phyloP scores from a whole-genome alignment of 164 flowering plant species.

The Chimonanthus salicifolius region DNA sequence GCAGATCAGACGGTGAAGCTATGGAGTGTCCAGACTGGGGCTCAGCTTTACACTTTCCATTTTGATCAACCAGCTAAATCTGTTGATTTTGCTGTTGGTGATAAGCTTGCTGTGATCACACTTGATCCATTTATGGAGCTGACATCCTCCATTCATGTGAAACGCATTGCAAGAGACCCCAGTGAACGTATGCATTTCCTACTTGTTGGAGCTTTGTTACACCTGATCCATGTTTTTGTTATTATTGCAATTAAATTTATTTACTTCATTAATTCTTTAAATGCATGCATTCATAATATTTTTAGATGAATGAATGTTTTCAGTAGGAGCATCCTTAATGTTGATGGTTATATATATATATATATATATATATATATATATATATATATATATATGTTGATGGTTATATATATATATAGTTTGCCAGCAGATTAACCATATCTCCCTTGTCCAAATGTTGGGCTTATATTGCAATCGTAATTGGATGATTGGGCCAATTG shows the following conservation, averaged over 20 bases:
- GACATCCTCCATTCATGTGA: conserved; percentile 78
- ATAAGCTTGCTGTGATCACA: conserved; percentile 77
- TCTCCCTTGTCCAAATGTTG: no score
- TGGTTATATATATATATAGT: no score
- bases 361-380: no score
- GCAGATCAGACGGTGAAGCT: conserved; percentile 84
- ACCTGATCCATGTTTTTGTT: no score
- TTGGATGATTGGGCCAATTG: no score
- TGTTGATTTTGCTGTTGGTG: conserved; percentile 75
- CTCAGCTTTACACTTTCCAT: conserved; percentile 51
- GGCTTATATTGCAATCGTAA: no score
- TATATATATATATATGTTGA: no score
- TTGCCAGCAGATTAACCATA: no score
- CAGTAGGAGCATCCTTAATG: no score
- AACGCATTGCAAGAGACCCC: conserved; percentile 59
- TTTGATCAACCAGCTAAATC: conserved; percentile 78
- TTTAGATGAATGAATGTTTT: no score
- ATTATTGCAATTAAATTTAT: neutral
- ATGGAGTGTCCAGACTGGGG: conserved; percentile 73
- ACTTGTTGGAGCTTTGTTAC: neutral
- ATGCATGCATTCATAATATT: neutral
- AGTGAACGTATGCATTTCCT: conserved; percentile 48
- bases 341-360: no score
- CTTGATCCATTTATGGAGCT: conserved; percentile 89
- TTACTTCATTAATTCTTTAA: neutral